These are phyloP conservation scores for Epichloe aotearoae DNA, from an alignment of 2,329 filamentous ascomycete genomes.

Conservation along the genomic window DNA sequence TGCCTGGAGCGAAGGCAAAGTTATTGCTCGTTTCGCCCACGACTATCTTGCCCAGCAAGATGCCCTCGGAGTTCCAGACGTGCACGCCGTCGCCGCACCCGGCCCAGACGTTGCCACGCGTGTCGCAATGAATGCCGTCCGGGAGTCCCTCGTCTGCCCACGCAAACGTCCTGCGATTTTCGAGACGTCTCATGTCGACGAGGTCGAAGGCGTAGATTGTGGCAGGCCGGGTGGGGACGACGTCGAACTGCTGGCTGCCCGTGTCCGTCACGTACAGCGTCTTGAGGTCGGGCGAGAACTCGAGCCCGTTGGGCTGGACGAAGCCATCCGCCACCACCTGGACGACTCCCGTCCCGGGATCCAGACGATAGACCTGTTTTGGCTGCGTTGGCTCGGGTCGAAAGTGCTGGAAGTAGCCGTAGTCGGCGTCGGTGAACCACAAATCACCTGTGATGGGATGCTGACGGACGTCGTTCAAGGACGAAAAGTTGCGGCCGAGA, in stretches of 20 bases:
- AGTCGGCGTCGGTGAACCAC: constrained; percentile 52
- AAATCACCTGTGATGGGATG: constrained; percentile 41
- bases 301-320: constrained; percentile 40
- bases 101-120: constrained; percentile 40
- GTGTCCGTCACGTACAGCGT: constrained; percentile 45
- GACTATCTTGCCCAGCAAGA: constrained; percentile 41
- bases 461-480: constrained; percentile 43
- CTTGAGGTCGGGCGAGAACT: constrained; percentile 39
- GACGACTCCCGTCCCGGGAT: constrained; percentile 35
- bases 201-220: constrained; percentile 8
- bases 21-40: constrained; percentile 8
- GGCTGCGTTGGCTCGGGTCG: constrained; percentile 37
- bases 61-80: constrained; percentile 32
- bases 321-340: constrained; percentile 46
- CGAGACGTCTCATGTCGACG: constrained; percentile 4
- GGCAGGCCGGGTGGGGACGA: neutral
- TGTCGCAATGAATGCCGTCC: constrained; percentile 46
- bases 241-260: constrained; percentile 20
- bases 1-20: constrained; percentile 9
- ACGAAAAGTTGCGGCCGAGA: constrained; percentile 46
- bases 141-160: constrained; percentile 39
- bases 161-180: constrained; percentile 40
- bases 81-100: constrained; percentile 36
- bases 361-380: constrained; percentile 46
- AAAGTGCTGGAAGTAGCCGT: constrained; percentile 46